Percentiles rank a stretch among this genome's conserved stretches.
phyloP scores from a whole-genome alignment of 2,329 filamentous ascomycete species.

The Fusarium brevicatenulatum region DNA sequence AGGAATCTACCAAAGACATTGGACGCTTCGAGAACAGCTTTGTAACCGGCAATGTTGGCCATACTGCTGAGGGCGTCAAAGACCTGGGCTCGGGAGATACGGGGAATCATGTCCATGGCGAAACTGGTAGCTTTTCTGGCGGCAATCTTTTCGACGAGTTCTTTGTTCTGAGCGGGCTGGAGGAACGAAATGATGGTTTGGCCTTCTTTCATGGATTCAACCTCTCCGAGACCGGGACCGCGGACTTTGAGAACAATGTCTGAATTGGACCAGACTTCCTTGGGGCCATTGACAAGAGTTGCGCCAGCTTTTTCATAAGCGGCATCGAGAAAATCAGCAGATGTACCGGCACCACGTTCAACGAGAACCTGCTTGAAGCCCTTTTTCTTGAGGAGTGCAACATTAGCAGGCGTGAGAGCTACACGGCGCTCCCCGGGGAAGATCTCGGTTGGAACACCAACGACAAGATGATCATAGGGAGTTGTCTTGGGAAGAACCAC shows the following conservation, averaged over 20 bases:
- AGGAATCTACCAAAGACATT: slow-evolving; percentile 90
- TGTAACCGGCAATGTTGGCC: slow-evolving; percentile 95
- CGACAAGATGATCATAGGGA: slow-evolving; percentile 77
- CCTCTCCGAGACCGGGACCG: slow-evolving; percentile 75
- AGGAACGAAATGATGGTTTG: slow-evolving; percentile 85
- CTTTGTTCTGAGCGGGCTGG: slow-evolving; percentile 82
- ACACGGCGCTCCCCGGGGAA: slow-evolving; percentile 83
- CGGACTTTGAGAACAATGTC: slow-evolving; percentile 89
- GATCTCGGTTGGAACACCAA: slow-evolving; percentile 84
- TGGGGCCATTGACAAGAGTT: slow-evolving; percentile 74
- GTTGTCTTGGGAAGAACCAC: slow-evolving; percentile 55
- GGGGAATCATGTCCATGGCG: slow-evolving; percentile 92
- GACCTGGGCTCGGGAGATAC: slow-evolving; percentile 87
- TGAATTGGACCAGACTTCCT: slow-evolving; percentile 76
- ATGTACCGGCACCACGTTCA: slow-evolving; percentile 80
- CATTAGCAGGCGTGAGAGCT: slow-evolving; percentile 86
- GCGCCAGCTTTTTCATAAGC: slow-evolving; percentile 83
- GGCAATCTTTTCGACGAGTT: slow-evolving; percentile 78
- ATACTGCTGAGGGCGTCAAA: slow-evolving; percentile 92
- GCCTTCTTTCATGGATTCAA: slow-evolving; percentile 72
- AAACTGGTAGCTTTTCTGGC: slow-evolving; percentile 78
- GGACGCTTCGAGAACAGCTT: slow-evolving; percentile 88
- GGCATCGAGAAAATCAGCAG: slow-evolving; percentile 80
- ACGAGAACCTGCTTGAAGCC: slow-evolving; percentile 82
- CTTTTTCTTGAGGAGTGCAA: slow-evolving; percentile 83